These are phyloP conservation scores for Aspergillus proliferans DNA, from an alignment of 2,329 filamentous ascomycete genomes.

Conservation along the genomic window DNA sequence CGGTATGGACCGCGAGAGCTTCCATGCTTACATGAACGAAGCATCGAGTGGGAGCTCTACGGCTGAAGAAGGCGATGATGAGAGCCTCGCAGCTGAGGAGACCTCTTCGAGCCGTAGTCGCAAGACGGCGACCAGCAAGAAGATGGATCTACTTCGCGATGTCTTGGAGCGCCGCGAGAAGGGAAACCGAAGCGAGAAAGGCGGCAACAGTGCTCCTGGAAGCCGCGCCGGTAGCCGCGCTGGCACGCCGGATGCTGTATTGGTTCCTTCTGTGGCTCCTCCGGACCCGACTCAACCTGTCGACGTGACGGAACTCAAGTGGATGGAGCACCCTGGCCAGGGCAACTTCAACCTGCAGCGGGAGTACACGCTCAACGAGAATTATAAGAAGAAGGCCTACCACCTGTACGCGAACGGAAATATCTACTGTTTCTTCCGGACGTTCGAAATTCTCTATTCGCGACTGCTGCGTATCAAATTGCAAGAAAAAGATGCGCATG, in stretches of 20 bases:
- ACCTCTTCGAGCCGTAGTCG: slow-evolving; percentile 63
- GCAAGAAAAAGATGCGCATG: slow-evolving; percentile 64
- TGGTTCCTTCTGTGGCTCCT: slow-evolving; percentile 27
- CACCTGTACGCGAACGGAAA: slow-evolving; percentile 89
- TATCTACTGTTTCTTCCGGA: slow-evolving; percentile 89
- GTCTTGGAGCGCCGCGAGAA: slow-evolving; percentile 75
- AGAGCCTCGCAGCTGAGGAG: slow-evolving; percentile 60
- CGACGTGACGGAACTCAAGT: slow-evolving; percentile 47
- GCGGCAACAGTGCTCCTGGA: slow-evolving; percentile 63
- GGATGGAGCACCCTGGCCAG: slow-evolving; percentile 55
- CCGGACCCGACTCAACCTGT: slow-evolving; percentile 51
- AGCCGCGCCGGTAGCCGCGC: slow-evolving; percentile 58
- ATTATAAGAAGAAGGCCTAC: slow-evolving; percentile 73
- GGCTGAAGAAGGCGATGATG: slow-evolving; percentile 71
- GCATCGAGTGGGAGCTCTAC: slow-evolving; percentile 65
- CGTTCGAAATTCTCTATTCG: slow-evolving; percentile 86
- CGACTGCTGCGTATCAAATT: slow-evolving; percentile 78
- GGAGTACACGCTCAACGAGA: slow-evolving; percentile 68
- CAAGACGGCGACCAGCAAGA: slow-evolving; percentile 61
- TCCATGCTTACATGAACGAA: slow-evolving; percentile 61
- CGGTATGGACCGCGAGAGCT: slow-evolving; percentile 63
- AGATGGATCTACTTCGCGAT: slow-evolving; percentile 70
- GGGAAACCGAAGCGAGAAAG: slow-evolving; percentile 65
- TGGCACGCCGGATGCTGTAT: slow-evolving; percentile 70
- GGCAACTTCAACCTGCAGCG: slow-evolving; percentile 54